Base-by-base conservation (phyloP, 2,329 filamentous ascomycete species). In the Acephala macrosclerotiorum region DNA sequence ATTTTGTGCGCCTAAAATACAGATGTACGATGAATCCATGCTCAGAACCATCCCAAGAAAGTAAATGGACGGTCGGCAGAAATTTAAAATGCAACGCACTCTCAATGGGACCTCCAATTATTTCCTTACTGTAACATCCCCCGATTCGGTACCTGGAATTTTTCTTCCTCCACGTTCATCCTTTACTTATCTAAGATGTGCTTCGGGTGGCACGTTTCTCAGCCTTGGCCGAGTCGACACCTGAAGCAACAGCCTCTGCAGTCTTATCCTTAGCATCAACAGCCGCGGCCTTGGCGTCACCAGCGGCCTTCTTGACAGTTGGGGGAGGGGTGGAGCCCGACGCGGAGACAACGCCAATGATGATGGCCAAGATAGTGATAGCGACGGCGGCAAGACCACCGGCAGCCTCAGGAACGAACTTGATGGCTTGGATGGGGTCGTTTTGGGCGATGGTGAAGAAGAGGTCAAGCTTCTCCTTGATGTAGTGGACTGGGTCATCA, bases 391-490 rank as follows among this genome's bases (percentile, higher is more conserved):
- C 91, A 75, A 97, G 82, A 76, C 89, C 92, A 76, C 89, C 94
- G 70, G 94, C 93, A 73, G 97, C 90, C 82, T 97, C 96, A 71
- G 96, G 96, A 71, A 97, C 92, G 74, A 93, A 92, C 80, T 93
- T 91, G 80, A 95, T 87, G 49, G 94, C 94, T 82, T 93, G 82
- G 75, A 97, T 83, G 60, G 93, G 94, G 78, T 95, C 91, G 72
- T 87, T 85, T 81, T 92, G 85, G 75, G 89, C 92, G 75, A 98
- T 90, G 74, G 89, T 90, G 75, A 96, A 79, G 87, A 99, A 99
- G 70, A 96, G 89, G 74, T 96, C 91, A 68, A 96, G 79, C 89
- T 97, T 98, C 90, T 97, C 92, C 82, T 90, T 92, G 81, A 97
- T 80, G 81, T 92, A 99, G 73, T 83, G 83, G 74, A 97, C 87